Evolutionary conservation across 2,329 filamentous ascomycete species (phyloP).

Genomic region (Beauveria medogensis): DNA sequence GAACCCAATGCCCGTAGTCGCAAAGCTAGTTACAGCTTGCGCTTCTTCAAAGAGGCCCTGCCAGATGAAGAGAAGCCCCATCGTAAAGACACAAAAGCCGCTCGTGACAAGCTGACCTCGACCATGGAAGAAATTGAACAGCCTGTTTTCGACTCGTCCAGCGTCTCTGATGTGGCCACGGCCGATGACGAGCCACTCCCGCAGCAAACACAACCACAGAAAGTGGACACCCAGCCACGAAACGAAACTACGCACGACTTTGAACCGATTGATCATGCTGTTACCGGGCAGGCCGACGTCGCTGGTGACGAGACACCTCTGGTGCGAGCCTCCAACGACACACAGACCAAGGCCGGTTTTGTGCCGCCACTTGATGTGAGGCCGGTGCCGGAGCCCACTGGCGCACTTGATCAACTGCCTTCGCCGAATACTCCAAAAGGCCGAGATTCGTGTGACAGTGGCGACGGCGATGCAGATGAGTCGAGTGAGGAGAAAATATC

Average conservation of each 20-base stretch:
- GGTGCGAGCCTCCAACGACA: constrained; percentile 12
- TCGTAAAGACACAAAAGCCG: constrained; percentile 38
- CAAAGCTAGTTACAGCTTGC: constrained; percentile 58
- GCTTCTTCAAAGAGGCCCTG: constrained; percentile 59
- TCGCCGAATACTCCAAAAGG: constrained; percentile 32
- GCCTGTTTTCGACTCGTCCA: background rate
- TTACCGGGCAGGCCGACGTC: background rate
- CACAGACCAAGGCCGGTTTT: background rate
- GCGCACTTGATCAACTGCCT: constrained; percentile 12
- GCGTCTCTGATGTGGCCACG: constrained; percentile 2
- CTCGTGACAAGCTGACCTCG: constrained; percentile 34
- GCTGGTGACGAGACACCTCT: constrained; percentile 8
- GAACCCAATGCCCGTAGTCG: constrained; percentile 57
- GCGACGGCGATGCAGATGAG: constrained; percentile 41
- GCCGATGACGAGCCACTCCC: background rate
- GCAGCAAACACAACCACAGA: background rate
- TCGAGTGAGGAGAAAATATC: constrained; percentile 80
- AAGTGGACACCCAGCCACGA: background rate
- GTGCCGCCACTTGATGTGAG: constrained; percentile 10
- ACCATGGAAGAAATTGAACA: constrained; percentile 27
- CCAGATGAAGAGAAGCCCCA: constrained; percentile 49
- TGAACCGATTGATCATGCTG: constrained; percentile 1
- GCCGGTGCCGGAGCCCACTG: background rate
- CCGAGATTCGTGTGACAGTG: constrained; percentile 30
- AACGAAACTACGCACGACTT: constrained; percentile 14